phyloP scores from a whole-genome alignment of 1,139 yeast genomes.

The Blastobotrys petasosporus region DNA sequence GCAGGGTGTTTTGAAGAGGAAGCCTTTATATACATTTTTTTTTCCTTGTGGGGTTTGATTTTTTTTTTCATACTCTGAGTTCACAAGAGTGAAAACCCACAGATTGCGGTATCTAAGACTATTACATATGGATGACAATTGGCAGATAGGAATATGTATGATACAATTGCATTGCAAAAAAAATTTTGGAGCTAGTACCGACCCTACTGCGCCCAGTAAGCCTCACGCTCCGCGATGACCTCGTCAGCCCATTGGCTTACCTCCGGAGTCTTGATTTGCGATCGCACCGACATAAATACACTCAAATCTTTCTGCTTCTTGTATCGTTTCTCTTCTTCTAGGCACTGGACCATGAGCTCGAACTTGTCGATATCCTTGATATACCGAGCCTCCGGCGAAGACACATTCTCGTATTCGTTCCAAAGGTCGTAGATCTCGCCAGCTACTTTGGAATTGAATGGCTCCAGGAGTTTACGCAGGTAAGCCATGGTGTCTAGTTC shows the following conservation, averaged over 20 bases:
- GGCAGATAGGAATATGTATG: no score
- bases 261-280: conserved; percentile 64
- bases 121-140: no score
- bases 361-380: conserved; percentile 93
- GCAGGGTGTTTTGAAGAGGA: no score
- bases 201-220: conserved; percentile 33
- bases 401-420: conserved; percentile 85
- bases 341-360: conserved; percentile 84
- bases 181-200: no score
- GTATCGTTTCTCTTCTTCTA: conserved; percentile 71
- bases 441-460: conserved; percentile 61
- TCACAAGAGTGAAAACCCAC: no score
- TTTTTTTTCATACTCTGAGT: no score
- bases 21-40: no score
- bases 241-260: conserved; percentile 67
- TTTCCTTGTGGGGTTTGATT: no score
- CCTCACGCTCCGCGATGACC: conserved; percentile 51
- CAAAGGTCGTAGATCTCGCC: conserved; percentile 66
- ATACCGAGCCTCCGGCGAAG: conserved; percentile 76
- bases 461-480: conserved; percentile 53
- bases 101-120: no score
- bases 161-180: no score
- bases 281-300: conserved; percentile 63
- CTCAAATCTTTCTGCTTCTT: conserved; percentile 52
- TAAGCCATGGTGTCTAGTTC: conserved; percentile 71